Percentiles rank a stretch among this genome's conserved stretches.
phyloP scores from a whole-genome alignment of 2,329 filamentous ascomycete genomes.

The Fulvia fulva region DNA sequence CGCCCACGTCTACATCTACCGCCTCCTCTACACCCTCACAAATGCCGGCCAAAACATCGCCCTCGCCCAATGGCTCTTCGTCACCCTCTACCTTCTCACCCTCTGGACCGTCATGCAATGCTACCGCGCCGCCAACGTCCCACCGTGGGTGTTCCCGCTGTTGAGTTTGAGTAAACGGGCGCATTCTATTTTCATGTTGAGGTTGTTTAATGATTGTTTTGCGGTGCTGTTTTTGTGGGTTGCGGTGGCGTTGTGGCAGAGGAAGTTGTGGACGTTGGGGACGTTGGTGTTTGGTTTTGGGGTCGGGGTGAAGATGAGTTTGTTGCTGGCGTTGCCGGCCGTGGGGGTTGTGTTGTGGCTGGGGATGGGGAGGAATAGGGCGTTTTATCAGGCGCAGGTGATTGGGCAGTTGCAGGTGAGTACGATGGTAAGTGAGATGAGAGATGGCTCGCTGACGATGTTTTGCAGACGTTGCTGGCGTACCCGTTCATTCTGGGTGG shows the following conservation, averaged over 20 bases:
- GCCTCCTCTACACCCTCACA: slow-evolving; percentile 72
- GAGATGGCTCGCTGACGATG: slow-evolving; percentile 5
- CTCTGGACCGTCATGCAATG: slow-evolving; percentile 75
- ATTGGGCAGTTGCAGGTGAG: slow-evolving; percentile 75
- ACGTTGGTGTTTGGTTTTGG: slow-evolving; percentile 71
- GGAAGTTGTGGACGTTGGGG: slow-evolving; percentile 67
- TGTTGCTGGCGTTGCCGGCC: slow-evolving; percentile 78
- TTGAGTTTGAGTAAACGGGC: slow-evolving; percentile 85
- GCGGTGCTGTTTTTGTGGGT: slow-evolving; percentile 79
- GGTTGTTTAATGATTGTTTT: slow-evolving; percentile 94
- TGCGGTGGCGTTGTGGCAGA: slow-evolving; percentile 75
- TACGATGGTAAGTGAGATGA: slow-evolving; percentile 22
- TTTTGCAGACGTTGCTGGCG: slow-evolving; percentile 48
- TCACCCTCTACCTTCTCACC: slow-evolving; percentile 70
- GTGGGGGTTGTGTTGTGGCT: slow-evolving; percentile 73
- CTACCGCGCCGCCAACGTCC: slow-evolving; percentile 72
- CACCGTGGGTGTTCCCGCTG: slow-evolving; percentile 82
- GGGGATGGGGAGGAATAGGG: slow-evolving; percentile 61
- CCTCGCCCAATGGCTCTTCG: slow-evolving; percentile 81
- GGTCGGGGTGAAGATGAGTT: slow-evolving; percentile 90
- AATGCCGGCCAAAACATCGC: slow-evolving; percentile 70
- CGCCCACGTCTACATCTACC: slow-evolving; percentile 89
- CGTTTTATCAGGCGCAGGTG: slow-evolving; percentile 64
- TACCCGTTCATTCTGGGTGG: slow-evolving; percentile 67
- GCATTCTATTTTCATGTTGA: slow-evolving; percentile 87